Conservation (phyloP, 768 basidiomycete genomes). For the Coprinopsis marcescibilis region DNA sequence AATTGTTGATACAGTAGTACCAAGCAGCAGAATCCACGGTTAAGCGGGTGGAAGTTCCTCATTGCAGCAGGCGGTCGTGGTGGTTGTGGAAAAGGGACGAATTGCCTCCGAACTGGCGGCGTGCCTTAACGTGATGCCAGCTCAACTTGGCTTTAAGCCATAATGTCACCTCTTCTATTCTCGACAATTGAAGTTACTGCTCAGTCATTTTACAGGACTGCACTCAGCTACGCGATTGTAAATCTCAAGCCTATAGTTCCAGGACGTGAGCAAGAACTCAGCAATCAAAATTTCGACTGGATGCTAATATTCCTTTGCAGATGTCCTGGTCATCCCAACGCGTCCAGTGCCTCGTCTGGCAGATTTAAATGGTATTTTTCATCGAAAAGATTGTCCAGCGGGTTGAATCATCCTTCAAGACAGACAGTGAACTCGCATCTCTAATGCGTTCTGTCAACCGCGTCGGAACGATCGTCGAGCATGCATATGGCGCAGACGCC, state of each 20-base stretch:
- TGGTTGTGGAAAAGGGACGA: too few species aligned
- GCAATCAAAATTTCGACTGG: neutral
- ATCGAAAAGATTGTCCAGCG: too few species aligned
- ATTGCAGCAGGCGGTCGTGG: too few species aligned
- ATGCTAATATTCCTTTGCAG: slow-evolving; percentile 23
- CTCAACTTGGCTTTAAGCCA: too few species aligned
- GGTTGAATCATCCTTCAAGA: slow-evolving; percentile 9
- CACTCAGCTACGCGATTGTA: slow-evolving; percentile 79
- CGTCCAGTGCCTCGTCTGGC: slow-evolving; percentile 50
- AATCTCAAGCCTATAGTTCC: slow-evolving; percentile 94
- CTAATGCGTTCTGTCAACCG: slow-evolving; percentile 75
- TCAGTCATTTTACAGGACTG: slow-evolving; percentile 67
- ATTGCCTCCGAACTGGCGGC: too few species aligned
- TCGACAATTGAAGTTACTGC: slow-evolving; percentile 75
- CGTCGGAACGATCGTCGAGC: slow-evolving; percentile 77
- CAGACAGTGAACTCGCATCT: slow-evolving; percentile 65
- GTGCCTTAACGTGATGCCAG: too few species aligned
- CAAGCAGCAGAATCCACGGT: neutral
- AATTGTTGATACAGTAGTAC: neutral
- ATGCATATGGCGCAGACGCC: slow-evolving; percentile 74
- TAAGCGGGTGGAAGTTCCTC: neutral
- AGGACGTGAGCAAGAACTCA: slow-evolving; percentile 59
- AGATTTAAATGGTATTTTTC: slow-evolving; percentile 42
- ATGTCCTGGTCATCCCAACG: slow-evolving; percentile 57
- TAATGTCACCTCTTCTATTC: slow-evolving; percentile 48